These are phyloP conservation scores for Mycena vulgaris DNA, from an alignment of 768 basidiomycete species.

Conservation along the genomic window DNA sequence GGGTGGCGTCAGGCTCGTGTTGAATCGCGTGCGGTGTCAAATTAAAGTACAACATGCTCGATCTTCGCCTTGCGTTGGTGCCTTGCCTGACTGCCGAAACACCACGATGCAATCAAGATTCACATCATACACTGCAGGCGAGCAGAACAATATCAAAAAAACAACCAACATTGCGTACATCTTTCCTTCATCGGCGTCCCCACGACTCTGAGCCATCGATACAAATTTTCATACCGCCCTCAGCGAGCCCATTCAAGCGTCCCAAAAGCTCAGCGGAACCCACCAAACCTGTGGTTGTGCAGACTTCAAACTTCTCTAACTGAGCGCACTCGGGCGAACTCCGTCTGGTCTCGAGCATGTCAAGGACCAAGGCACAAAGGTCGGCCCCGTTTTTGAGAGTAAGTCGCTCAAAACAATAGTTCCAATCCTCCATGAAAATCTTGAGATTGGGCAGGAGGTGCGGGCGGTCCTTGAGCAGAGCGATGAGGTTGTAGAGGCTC, in stretches of 20 bases:
- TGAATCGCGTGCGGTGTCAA: not conserved
- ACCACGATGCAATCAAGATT: not conserved
- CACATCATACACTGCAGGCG: too few species aligned
- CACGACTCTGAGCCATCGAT: not conserved
- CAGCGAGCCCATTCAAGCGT: conserved; percentile 12
- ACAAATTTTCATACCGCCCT: conserved; percentile 2
- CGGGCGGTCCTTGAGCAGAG: not conserved
- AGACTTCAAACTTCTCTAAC: conserved; percentile 5
- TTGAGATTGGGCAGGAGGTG: conserved; percentile 11
- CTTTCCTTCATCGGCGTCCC: not conserved
- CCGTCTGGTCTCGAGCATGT: conserved; percentile 2
- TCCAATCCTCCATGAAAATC: not conserved
- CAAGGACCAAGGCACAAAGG: not conserved
- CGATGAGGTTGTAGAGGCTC: not conserved
- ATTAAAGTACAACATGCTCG: not conserved
- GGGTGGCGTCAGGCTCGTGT: not conserved
- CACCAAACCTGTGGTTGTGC: not conserved
- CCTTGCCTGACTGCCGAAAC: too few species aligned
- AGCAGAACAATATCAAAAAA: too few species aligned
- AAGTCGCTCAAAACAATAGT: not conserved
- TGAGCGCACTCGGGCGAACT: not conserved
- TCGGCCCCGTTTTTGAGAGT: not conserved
- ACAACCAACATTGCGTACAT: not conserved
- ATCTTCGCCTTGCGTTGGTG: too few species aligned
- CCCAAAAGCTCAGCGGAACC: conserved; percentile 1